phyloP scores from a whole-genome alignment of 192 early-diverging fungal species.

The Pilaira anomala region DNA sequence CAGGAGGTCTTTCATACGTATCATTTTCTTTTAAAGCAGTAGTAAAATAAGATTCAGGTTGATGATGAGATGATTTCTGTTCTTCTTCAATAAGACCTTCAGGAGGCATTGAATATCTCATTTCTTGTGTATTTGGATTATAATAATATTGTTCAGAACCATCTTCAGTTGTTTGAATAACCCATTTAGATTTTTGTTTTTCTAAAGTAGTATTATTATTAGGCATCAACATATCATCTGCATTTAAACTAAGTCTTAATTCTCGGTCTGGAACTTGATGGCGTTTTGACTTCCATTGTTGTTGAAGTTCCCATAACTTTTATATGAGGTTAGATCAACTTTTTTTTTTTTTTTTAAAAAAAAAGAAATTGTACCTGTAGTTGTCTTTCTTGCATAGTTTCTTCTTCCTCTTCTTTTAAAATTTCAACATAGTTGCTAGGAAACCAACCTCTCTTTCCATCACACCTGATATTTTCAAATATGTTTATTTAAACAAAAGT shows the following conservation, averaged over 20 bases:
- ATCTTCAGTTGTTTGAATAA: conserved; percentile 41
- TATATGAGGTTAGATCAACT: background rate
- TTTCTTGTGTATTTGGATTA: conserved; percentile 39
- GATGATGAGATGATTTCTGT: background rate
- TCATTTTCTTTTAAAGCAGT: too few relatives aligned
- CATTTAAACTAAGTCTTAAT: conserved; percentile 9
- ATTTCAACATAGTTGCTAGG: conserved; percentile 81
- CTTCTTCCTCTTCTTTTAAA: conserved; percentile 19
- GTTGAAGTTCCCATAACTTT: conserved; percentile 13
- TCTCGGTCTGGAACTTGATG: background rate
- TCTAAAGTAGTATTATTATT: background rate
- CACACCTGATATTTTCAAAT: conserved; percentile 46
- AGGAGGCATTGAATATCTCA: conserved; percentile 44
- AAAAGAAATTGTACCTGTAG: background rate
- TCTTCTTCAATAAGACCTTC: conserved; percentile 12
- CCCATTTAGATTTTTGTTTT: conserved; percentile 18
- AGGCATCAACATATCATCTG: background rate
- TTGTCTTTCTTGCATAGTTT: background rate
- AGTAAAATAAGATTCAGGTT: background rate
- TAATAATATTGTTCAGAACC: conserved; percentile 42
- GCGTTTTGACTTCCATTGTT: conserved; percentile 7
- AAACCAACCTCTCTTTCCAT: conserved; percentile 84
- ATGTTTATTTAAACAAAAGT: conserved; percentile 4
- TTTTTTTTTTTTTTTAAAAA: background rate
- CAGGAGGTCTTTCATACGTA: too few relatives aligned